phyloP scores from a whole-genome alignment of 768 basidiomycete genomes.

The Podaxis mareebaensis region DNA sequence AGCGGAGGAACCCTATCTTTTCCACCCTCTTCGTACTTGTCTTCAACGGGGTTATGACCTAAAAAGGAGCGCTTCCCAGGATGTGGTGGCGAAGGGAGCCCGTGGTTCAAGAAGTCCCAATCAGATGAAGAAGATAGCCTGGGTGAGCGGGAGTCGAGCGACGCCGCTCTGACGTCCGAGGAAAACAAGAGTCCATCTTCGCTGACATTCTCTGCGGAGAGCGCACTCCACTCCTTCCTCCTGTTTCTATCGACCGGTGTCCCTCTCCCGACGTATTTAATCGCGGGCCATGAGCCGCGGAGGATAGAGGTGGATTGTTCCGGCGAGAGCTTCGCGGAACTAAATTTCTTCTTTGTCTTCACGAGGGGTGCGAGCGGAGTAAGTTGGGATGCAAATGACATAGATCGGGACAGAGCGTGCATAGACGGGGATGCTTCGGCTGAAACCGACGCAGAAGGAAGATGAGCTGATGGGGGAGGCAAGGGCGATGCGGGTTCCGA shows the following conservation, averaged over 20 bases:
- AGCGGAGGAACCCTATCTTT: slow-evolving; percentile 25
- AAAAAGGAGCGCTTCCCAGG: slow-evolving; percentile 13
- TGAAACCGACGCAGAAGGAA: slow-evolving; percentile 28
- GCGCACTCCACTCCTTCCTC: slow-evolving; percentile 45
- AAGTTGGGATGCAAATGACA: slow-evolving; percentile 34
- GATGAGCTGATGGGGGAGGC: slow-evolving; percentile 28
- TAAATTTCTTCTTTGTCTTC: slow-evolving; percentile 24
- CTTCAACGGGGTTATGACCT: slow-evolving; percentile 12
- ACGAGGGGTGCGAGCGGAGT: slow-evolving; percentile 21
- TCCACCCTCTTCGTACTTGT: slow-evolving; percentile 1
- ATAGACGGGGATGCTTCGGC: slow-evolving; percentile 21
- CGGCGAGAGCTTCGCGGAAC: slow-evolving; percentile 22
- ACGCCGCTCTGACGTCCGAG: slow-evolving; percentile 32
- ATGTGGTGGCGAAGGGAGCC: slow-evolving; percentile 23
- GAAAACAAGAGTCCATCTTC: slow-evolving; percentile 50
- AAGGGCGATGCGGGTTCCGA: slow-evolving; percentile 29
- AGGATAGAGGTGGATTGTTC: slow-evolving; percentile 28
- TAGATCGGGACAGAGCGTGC: slow-evolving; percentile 33
- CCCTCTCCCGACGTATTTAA: slow-evolving; percentile 46
- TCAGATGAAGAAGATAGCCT: slow-evolving; percentile 33
- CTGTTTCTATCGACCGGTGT: slow-evolving; percentile 48
- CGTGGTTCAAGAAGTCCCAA: slow-evolving; percentile 37
- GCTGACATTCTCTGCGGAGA: slow-evolving; percentile 35
- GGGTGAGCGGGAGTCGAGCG: slow-evolving; percentile 38
- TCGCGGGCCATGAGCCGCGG: slow-evolving; percentile 45